A percentile compares a stretch with the other conserved stretches of the same genome.
Evolutionary conservation across 2,329 filamentous ascomycete genomes (phyloP).

Genomic region (Aspergillus aculeatinus): DNA sequence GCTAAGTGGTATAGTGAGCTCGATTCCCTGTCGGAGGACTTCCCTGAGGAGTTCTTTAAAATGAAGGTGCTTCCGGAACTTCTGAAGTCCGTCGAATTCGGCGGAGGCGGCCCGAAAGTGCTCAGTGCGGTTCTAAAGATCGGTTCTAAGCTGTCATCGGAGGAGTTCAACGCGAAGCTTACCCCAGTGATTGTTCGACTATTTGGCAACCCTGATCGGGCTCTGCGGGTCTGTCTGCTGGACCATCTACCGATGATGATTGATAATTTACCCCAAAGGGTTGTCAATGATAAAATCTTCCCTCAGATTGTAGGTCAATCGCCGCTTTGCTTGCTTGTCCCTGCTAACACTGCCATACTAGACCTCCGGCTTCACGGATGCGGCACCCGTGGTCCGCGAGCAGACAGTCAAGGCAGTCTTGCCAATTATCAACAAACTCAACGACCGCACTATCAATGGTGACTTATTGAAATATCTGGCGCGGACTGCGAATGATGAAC

Average conservation of each 20-base stretch:
- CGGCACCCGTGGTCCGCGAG: conserved; percentile 87
- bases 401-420: conserved; percentile 95
- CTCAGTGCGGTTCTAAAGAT: conserved; percentile 89
- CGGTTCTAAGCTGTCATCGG: conserved; percentile 76
- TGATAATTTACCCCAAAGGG: conserved; percentile 79
- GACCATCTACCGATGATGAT: conserved; percentile 91
- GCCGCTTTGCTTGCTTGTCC: background rate
- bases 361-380: conserved; percentile 92
- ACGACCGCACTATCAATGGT: conserved; percentile 88
- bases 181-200: conserved; percentile 83
- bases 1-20: conserved; percentile 59
- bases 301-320: conserved; percentile 72
- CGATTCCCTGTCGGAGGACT: conserved; percentile 84
- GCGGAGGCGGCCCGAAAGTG: conserved; percentile 89
- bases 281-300: conserved; percentile 95
- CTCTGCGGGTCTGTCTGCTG: conserved; percentile 83
- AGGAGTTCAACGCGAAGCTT: conserved; percentile 83
- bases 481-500: conserved; percentile 95
- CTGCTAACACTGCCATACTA: conserved; percentile 33
- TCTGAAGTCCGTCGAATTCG: conserved; percentile 98
- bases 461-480: conserved; percentile 87
- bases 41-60: conserved; percentile 97
- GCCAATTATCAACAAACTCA: conserved; percentile 81
- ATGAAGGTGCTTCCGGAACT: conserved; percentile 94
- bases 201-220: conserved; percentile 88